Evolutionary conservation across 139 green algal species (phyloP).

Genomic region (Yamagishiella unicocca): DNA sequence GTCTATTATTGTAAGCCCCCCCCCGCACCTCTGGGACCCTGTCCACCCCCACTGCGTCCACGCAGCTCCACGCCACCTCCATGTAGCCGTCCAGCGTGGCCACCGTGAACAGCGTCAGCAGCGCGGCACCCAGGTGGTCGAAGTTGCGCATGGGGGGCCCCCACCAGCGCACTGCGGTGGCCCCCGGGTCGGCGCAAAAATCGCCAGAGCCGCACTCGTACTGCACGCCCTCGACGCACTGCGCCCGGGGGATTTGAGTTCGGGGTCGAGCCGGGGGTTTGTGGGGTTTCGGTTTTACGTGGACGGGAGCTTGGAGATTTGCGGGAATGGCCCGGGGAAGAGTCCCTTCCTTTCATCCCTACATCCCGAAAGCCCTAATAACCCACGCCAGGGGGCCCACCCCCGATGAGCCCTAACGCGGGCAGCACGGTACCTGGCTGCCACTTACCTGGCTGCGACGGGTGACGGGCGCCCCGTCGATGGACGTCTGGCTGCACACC

Average conservation of each 20-base stretch:
- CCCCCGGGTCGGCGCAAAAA: conserved; percentile 1
- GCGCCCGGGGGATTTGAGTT: too few species aligned
- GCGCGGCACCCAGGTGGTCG: conserved; percentile 63
- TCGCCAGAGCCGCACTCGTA: conserved; percentile 6
- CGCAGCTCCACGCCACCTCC: conserved; percentile 27
- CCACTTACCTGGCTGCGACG: neutral
- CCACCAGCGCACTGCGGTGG: conserved; percentile 30
- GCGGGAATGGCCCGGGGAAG: too few species aligned
- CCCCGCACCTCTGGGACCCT: conserved; percentile 49
- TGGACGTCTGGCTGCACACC: conserved; percentile 46
- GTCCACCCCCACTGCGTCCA: conserved; percentile 61
- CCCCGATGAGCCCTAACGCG: too few species aligned
- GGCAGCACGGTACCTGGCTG: too few species aligned
- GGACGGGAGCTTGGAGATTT: too few species aligned
- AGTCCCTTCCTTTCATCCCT: too few species aligned
- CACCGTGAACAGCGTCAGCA: conserved; percentile 70
- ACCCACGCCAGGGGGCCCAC: too few species aligned
- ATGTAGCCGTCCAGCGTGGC: conserved; percentile 75
- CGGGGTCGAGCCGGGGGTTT: too few species aligned
- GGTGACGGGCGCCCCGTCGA: neutral
- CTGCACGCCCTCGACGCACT: conserved; percentile 16
- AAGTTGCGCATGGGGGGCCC: conserved; percentile 66
- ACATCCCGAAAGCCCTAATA: too few species aligned
- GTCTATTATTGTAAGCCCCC: too few species aligned
- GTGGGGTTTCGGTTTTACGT: too few species aligned